A percentile compares a stretch with the other conserved stretches of the same genome.
Evolutionary conservation across 306 rosid genomes (phyloP).

Genomic region (Cucurbita pepo): DNA sequence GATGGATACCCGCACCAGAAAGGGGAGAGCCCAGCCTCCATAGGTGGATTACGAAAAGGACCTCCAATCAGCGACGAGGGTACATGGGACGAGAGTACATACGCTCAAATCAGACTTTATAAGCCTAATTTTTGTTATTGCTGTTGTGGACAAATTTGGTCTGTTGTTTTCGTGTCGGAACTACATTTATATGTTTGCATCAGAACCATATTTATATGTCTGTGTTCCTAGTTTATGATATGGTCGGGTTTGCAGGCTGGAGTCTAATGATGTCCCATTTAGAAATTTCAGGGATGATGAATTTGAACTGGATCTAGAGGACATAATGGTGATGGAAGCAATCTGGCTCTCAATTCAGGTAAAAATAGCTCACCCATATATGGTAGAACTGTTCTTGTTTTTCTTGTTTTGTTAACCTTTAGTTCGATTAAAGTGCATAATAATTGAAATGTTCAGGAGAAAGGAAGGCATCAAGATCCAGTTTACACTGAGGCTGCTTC

Average conservation of each 20-base stretch:
- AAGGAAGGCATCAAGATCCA: conserved; percentile 46
- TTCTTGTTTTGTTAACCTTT: neutral
- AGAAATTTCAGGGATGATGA: conserved; percentile 66
- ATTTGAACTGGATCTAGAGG: conserved; percentile 89
- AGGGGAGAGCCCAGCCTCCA: too few species aligned
- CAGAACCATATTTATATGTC: too few species aligned
- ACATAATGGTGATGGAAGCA: conserved; percentile 99
- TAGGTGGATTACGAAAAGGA: too few species aligned
- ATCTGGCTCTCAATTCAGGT: conserved; percentile 99
- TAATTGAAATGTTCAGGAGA: conserved; percentile 39
- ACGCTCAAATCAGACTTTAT: neutral
- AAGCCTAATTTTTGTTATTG: neutral
- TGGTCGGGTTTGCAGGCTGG: neutral
- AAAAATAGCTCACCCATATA: neutral
- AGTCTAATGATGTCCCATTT: neutral
- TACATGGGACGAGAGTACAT: neutral
- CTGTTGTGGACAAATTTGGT: neutral
- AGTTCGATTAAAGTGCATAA: neutral
- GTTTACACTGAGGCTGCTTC: conserved; percentile 26
- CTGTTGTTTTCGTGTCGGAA: neutral
- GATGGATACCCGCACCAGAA: too few species aligned
- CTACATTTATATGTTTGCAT: neutral
- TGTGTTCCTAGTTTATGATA: neutral
- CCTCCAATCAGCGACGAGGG: too few species aligned
- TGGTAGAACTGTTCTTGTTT: neutral